Evolutionary conservation across 2,329 filamentous ascomycete genomes (phyloP), one percentile per base, ranked within the genome.

Genomic region (Karstenula rhodostoma): DNA sequence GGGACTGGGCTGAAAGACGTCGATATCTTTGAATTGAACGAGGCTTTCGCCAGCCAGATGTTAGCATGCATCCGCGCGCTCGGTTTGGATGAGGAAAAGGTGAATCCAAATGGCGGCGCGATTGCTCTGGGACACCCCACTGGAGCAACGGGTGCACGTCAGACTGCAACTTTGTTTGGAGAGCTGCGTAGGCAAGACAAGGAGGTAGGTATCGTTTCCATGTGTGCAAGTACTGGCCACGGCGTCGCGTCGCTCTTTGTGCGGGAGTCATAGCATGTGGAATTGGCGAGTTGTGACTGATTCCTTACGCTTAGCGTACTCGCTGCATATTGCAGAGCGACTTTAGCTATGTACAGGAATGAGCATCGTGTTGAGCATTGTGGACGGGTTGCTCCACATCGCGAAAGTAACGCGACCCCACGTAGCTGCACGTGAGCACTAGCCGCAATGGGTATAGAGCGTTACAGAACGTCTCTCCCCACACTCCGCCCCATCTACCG

Each of bases 1-100:
- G 87, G 89, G 77, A 80, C 98, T 62, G 87, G 85, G 35, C 84
- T 96, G 57, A 86, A 89, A 60, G 94, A 98, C 72, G 86, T 95
- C 62, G 95, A 98, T 74, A 86, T 98, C 50, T 84, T 94, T 68
- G 94, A 98, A 85, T 81, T 99, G 74, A 98, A 98, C 81, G 94
- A 98, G 85, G 94, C 95, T 0, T 98, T 98, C 73, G 94, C 94
- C 35, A 95, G 91, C 61, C 97, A 98, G 93, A 93, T 92, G 1
- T 92, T 97, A 43, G 97, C 97, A 84, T 96, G 93, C 81, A 84
- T 91, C 53, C 77, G 82, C 42, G 77, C 71, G 71, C 85, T 95
- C 47, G 86, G 86, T 58, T 79, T 94, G 48, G 88, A 91, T 72
- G 86, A 86, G 77, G 81, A 86, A 72, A 94, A 92, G 85, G 87